Percentiles rank a stretch among this genome's conserved stretches.
Evolutionary conservation across 768 basidiomycete species (phyloP).

Genomic region (Pisolithus albus): DNA sequence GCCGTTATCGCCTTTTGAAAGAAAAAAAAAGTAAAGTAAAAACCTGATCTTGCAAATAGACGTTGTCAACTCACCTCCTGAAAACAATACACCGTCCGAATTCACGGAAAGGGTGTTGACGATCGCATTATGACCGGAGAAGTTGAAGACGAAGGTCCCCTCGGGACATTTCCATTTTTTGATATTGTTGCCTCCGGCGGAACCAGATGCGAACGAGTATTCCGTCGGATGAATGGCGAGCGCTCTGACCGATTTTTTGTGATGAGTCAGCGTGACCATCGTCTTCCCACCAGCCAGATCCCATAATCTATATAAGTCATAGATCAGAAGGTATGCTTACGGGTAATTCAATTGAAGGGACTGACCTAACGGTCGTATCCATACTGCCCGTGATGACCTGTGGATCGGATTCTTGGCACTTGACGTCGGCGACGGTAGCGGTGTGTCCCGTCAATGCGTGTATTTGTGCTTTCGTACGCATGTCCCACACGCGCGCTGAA

Average conservation of each 20-base stretch:
- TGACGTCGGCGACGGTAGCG: constrained; percentile 90
- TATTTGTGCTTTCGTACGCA: constrained; percentile 96
- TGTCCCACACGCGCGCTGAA: constrained; percentile 97
- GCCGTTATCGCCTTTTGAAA: constrained; percentile 75
- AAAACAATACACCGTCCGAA: constrained; percentile 93
- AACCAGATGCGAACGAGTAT: constrained; percentile 92
- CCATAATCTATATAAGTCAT: constrained; percentile 60
- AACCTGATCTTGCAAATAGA: background rate
- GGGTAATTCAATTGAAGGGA: background rate
- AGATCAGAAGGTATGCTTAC: background rate
- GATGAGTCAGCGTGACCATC: constrained; percentile 94
- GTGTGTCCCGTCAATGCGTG: constrained; percentile 92
- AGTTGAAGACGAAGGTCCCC: constrained; percentile 93
- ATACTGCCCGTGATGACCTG: constrained; percentile 98
- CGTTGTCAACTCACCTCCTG: constrained; percentile 63
- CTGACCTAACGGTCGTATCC: constrained; percentile 91
- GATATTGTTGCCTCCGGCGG: constrained; percentile 98
- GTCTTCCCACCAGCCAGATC: constrained; percentile 97
- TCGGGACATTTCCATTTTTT: constrained; percentile 99
- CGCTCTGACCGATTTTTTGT: constrained; percentile 95
- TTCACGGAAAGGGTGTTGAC: constrained; percentile 95
- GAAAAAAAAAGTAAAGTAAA: background rate
- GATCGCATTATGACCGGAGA: constrained; percentile 93
- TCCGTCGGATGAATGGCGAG: constrained; percentile 94
- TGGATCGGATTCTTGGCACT: constrained; percentile 95